A percentile compares a stretch with the other conserved stretches of the same genome.
phyloP scores from a whole-genome alignment of 768 basidiomycete species.

The Trametes cubensis region DNA sequence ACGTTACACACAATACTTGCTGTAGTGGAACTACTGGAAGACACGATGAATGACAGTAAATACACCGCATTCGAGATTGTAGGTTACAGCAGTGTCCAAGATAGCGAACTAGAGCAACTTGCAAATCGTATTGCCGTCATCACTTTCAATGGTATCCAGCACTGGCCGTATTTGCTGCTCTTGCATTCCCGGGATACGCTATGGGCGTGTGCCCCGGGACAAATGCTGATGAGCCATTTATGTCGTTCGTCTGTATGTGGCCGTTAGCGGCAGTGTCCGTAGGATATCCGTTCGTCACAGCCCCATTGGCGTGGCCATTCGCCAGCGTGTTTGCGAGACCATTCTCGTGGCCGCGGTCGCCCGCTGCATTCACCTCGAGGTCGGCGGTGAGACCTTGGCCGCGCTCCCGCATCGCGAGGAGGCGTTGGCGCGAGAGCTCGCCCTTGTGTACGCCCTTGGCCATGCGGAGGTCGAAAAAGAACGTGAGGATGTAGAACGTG shows the following conservation, averaged over 20 bases:
- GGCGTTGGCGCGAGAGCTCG: conserved; percentile 41
- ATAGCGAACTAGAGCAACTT: neutral
- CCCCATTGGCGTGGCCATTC: neutral
- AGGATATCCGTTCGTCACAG: neutral
- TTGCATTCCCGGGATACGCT: conserved; percentile 1
- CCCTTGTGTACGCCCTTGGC: conserved; percentile 55
- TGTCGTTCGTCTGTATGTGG: neutral
- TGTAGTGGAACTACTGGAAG: too few species aligned
- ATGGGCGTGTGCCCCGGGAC: neutral
- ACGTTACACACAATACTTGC: too few species aligned
- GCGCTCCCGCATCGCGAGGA: conserved; percentile 31
- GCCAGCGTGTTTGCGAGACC: neutral
- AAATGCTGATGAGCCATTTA: neutral
- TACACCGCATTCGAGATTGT: neutral
- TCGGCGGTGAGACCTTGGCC: conserved; percentile 19
- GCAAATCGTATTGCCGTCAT: neutral
- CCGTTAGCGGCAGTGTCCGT: neutral
- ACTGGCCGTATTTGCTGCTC: neutral
- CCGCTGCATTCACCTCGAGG: conserved; percentile 18
- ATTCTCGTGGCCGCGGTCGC: neutral
- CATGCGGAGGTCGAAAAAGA: conserved; percentile 69
- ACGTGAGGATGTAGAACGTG: conserved; percentile 73
- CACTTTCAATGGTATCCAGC: conserved; percentile 1
- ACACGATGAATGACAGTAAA: too few species aligned
- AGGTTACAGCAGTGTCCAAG: conserved; percentile 1